Evolutionary conservation across 2,329 filamentous ascomycete species (phyloP), one percentile per base, ranked within the genome.

Genomic region (Zasmidium citrigriseum): DNA sequence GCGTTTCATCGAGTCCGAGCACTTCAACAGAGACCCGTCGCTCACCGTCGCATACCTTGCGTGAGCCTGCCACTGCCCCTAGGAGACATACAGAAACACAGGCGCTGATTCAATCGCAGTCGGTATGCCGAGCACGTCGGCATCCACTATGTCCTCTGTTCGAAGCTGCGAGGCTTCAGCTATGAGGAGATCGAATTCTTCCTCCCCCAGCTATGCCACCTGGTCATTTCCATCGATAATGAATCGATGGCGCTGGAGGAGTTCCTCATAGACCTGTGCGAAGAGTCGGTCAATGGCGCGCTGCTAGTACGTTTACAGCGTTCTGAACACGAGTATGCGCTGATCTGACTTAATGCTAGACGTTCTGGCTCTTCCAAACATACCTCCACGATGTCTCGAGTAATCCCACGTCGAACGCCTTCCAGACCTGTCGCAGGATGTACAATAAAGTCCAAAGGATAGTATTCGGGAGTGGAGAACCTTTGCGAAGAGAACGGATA

Each of bases 161-260:
- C 88, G 70, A 95, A 95, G 84, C 83, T 95, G 72, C 89, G 91
- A 73, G 89, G 91, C 76, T 95, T 95, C 73, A 89, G 89, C 64
- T 95, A 93, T 78, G 89, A 92, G 80, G 90, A 95, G 77, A 93
- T 95, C 73, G 91, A 95, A 77, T 95, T 95, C 86, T 95, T 93
- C 81, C 83, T 95, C 51, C 90, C 90, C 62, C 73, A 91, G 80
- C 80, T 95, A 80, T 95, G 90, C 74, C 91, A 95, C 78, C 86
- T 95, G 64, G 87, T 93, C 77, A 89, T 95, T 71, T 93, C 89
- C 76, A 85, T 93, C 74, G 87, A 93, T 80, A 95, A 93, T 77
- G 91, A 95, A 80, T 93, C 90, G 67, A 93, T 95, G 89, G 90
- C 91, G 50, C 76, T 95, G 75, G 91, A 95, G 77, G 90, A 95